phyloP scores from a whole-genome alignment of 495 filamentous ascomycete genomes.

The Acidomyces sp. region DNA sequence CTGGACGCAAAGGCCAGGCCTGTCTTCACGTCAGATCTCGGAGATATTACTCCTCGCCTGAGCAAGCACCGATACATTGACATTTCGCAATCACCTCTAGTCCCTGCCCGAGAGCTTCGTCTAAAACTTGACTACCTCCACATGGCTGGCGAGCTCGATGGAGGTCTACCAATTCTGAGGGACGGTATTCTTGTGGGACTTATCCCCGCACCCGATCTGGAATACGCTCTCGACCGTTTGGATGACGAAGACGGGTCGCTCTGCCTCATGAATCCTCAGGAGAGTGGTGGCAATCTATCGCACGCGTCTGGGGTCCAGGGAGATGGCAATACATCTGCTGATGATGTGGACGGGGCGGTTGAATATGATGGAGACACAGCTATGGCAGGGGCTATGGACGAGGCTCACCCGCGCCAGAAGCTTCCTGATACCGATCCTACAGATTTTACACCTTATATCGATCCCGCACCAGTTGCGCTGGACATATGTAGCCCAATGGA shows the following conservation, averaged over 20 bases:
- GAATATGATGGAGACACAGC: neutral
- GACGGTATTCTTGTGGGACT: conserved; percentile 72
- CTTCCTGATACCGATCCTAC: conserved; percentile 38
- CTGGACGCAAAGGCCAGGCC: conserved; percentile 89
- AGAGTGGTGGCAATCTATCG: conserved; percentile 33
- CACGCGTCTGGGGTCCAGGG: conserved; percentile 23
- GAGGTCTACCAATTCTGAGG: conserved; percentile 75
- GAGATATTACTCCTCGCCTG: conserved; percentile 67
- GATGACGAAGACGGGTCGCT: conserved; percentile 54
- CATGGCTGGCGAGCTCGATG: conserved; percentile 77
- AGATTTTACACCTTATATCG: conserved; percentile 85
- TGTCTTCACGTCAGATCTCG: conserved; percentile 69
- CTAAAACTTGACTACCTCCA: conserved; percentile 69
- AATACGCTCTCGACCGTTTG: conserved; percentile 80
- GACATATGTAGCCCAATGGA: conserved; percentile 89
- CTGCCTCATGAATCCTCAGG: conserved; percentile 67
- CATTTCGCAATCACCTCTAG: conserved; percentile 62
- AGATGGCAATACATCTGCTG: conserved; percentile 41
- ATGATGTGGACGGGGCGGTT: conserved; percentile 23
- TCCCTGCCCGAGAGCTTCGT: conserved; percentile 62
- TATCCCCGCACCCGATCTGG: conserved; percentile 87
- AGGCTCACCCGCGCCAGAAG: neutral
- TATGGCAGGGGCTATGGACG: neutral
- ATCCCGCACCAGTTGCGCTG: conserved; percentile 76
- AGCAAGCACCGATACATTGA: conserved; percentile 73